Conservation (phyloP, 169 alveolate genomes). For the Blepharisma undulans region DNA sequence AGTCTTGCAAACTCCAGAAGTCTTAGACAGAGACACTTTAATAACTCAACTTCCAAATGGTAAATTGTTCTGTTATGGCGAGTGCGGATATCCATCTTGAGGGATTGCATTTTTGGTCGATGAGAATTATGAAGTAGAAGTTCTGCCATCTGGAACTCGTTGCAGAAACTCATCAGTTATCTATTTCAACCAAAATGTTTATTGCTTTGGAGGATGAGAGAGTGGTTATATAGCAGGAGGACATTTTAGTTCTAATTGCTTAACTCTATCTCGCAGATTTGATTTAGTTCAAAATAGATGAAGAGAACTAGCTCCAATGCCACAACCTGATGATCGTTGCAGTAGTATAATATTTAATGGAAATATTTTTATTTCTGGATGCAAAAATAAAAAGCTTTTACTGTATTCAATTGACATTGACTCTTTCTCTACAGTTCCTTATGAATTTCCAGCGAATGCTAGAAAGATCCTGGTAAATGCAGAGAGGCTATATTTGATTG, state of each 20-base stretch:
- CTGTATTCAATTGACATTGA: too few relatives aligned
- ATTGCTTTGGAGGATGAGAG: background rate
- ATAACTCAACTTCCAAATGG: background rate
- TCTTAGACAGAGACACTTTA: background rate
- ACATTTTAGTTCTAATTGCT: too few relatives aligned
- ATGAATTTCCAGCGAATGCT: too few relatives aligned
- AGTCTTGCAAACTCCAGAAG: background rate
- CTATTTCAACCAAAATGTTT: background rate
- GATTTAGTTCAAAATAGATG: background rate
- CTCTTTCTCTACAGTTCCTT: too few relatives aligned
- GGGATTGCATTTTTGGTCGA: background rate
- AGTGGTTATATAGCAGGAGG: too few relatives aligned
- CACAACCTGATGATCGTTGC: too few relatives aligned
- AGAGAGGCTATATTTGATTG: too few relatives aligned
- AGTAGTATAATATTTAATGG: too few relatives aligned
- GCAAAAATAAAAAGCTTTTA: too few relatives aligned
- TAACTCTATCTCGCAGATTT: background rate
- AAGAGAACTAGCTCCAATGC: too few relatives aligned
- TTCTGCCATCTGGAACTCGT: background rate
- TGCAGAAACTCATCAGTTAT: background rate
- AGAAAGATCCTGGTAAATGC: too few relatives aligned
- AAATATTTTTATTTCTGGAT: too few relatives aligned
- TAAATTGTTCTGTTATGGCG: background rate
- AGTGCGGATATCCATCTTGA: background rate
- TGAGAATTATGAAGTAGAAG: background rate